Conservation (phyloP, 768 basidiomycete genomes). For the Boletus edulis region DNA sequence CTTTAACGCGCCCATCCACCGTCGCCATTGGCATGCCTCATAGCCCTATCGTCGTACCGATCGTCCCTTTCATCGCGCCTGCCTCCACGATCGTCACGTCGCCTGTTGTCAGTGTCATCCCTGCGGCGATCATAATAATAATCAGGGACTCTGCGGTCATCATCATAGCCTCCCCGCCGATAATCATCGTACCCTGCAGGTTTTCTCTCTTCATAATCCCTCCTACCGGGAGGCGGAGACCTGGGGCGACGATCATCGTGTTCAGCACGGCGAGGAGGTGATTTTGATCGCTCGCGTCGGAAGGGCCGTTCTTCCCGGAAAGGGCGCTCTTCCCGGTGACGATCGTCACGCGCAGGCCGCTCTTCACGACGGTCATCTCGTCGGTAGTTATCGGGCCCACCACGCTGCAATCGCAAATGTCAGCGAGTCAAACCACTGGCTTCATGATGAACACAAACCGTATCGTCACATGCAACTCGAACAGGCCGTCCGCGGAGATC, state of each 20-base stretch:
- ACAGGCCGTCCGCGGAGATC: slow-evolving; percentile 85
- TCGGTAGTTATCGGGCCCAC: slow-evolving; percentile 70
- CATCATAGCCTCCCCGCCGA: slow-evolving; percentile 75
- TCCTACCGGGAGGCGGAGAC: slow-evolving; percentile 71
- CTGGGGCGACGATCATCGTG: slow-evolving; percentile 78
- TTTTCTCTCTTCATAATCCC: slow-evolving; percentile 82
- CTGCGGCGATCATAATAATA: slow-evolving; percentile 86
- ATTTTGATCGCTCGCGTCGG: slow-evolving; percentile 82
- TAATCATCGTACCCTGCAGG: slow-evolving; percentile 92
- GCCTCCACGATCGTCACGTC: slow-evolving; percentile 65
- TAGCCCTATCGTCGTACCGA: slow-evolving; percentile 70
- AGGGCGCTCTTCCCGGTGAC: slow-evolving; percentile 59
- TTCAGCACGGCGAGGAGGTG: slow-evolving; percentile 71
- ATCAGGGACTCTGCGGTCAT: slow-evolving; percentile 82
- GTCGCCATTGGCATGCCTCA: slow-evolving; percentile 77
- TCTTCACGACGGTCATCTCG: slow-evolving; percentile 71
- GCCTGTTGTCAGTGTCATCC: slow-evolving; percentile 61
- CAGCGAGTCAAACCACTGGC: neutral
- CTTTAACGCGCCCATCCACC: slow-evolving; percentile 73
- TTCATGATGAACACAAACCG: slow-evolving; percentile 40
- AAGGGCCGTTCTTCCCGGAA: slow-evolving; percentile 46
- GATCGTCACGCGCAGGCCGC: slow-evolving; percentile 51
- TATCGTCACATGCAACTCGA: slow-evolving; percentile 64
- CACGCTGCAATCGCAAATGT: slow-evolving; percentile 43
- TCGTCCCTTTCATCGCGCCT: slow-evolving; percentile 85